Conservation (phyloP, 1,284 basidiomycete species). For the Rhodotorula sp. region DNA sequence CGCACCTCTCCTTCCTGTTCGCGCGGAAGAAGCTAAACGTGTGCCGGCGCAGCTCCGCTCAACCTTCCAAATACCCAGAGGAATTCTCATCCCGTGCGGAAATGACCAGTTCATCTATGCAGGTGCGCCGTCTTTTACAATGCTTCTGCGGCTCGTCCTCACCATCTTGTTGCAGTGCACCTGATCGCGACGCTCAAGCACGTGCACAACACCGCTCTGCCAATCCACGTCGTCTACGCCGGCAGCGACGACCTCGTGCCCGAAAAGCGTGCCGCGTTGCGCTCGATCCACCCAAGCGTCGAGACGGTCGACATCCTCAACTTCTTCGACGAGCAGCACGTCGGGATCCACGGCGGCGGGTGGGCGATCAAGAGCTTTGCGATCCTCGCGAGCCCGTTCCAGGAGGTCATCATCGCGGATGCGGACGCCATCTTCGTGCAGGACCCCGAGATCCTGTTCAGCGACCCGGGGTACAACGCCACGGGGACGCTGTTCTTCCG, state of each 20-base stretch:
- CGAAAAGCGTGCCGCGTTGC: conserved; percentile 36
- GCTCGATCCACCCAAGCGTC: conserved; percentile 34
- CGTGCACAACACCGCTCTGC: conserved; percentile 38
- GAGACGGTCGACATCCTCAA: conserved; percentile 39
- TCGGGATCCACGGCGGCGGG: conserved; percentile 37
- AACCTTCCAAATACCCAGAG: conserved; percentile 16
- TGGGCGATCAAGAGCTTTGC: conserved; percentile 44
- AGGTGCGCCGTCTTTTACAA: conserved; percentile 1
- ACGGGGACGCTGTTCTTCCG: conserved; percentile 43
- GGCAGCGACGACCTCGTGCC: conserved; percentile 35
- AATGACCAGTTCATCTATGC: conserved; percentile 42
- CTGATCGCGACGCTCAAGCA: conserved; percentile 41
- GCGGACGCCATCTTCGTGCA: conserved; percentile 42
- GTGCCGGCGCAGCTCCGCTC: conserved; percentile 2
- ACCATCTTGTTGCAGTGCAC: conserved; percentile 21
- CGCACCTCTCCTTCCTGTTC: no score
- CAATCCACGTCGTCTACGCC: conserved; percentile 41
- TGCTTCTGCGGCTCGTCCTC: conserved; percentile 15
- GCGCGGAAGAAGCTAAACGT: neutral
- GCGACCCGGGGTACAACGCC: conserved; percentile 33
- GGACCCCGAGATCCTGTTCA: conserved; percentile 35
- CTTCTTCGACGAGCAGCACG: conserved; percentile 37
- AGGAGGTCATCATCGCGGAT: conserved; percentile 39
- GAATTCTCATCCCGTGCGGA: conserved; percentile 39
- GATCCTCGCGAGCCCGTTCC: conserved; percentile 35